These are phyloP conservation scores for Solanum peruvianum DNA, from an alignment of 257 asterid species.

Conservation along the genomic window DNA sequence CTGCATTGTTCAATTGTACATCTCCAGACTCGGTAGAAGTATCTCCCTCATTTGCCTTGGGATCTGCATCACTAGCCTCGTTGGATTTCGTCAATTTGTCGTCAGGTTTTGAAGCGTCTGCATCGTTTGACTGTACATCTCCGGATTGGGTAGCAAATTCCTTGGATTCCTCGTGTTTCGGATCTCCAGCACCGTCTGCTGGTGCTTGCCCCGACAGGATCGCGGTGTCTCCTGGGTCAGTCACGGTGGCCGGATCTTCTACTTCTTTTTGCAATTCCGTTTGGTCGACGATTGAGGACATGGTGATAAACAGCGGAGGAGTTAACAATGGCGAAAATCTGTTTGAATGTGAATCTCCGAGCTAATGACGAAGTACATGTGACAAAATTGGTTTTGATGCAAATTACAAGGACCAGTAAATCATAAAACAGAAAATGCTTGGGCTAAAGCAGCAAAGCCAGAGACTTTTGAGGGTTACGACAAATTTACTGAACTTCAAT, in stretches of 20 bases:
- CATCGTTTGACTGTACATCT: constrained; percentile 16
- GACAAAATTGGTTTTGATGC: background rate
- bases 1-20: constrained; percentile 20
- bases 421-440: background rate
- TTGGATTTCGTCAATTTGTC: constrained; percentile 11
- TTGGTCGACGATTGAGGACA: constrained; percentile 37
- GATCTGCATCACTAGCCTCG: constrained; percentile 4
- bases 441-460: background rate
- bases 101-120: constrained; percentile 24
- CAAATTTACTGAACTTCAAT: background rate
- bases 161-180: background rate
- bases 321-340: background rate
- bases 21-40: background rate
- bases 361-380: background rate
- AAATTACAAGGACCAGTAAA: background rate
- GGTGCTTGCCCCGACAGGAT: constrained; percentile 11
- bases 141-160: constrained; percentile 6
- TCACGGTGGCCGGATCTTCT: constrained; percentile 24
- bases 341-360: background rate
- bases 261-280: constrained; percentile 31
- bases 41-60: background rate
- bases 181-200: constrained; percentile 21
- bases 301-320: background rate
- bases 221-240: constrained; percentile 34
- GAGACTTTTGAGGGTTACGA: background rate